Evolutionary conservation across 352 stramenopile genomes (phyloP).

Genomic region (Globisporangium canariense): DNA sequence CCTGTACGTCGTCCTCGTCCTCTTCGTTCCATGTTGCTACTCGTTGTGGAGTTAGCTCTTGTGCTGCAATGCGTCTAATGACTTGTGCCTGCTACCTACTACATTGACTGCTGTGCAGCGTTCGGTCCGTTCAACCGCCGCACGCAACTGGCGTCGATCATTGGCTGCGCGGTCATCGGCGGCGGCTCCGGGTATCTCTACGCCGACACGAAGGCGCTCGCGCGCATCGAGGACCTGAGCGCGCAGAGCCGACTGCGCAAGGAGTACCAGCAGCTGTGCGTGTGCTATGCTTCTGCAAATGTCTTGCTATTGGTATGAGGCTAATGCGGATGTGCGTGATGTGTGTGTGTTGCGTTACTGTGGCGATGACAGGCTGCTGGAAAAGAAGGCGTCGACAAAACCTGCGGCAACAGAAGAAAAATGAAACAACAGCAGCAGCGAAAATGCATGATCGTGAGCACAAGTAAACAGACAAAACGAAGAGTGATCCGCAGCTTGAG

Average conservation of each 20-base stretch:
- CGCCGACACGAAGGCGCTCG: conserved; percentile 67
- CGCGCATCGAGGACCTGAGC: conserved; percentile 72
- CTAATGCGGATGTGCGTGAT: neutral
- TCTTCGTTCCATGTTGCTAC: neutral
- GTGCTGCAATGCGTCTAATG: neutral
- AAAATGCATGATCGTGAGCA: no score
- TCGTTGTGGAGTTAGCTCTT: neutral
- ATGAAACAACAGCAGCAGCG: neutral
- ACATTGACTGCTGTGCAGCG: conserved; percentile 21
- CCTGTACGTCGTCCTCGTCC: conserved; percentile 31
- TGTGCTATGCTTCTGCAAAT: neutral
- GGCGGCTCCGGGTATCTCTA: conserved; percentile 60
- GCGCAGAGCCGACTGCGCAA: conserved; percentile 74
- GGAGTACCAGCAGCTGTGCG: conserved; percentile 77
- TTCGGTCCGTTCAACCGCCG: conserved; percentile 65
- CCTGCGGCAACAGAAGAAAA: neutral
- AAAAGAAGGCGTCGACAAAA: conserved; percentile 62
- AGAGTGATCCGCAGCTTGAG: no score
- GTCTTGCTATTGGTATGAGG: neutral
- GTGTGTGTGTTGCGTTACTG: neutral
- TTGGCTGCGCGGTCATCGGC: conserved; percentile 57
- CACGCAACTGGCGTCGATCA: conserved; percentile 57
- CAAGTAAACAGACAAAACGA: no score
- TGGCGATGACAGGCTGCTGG: conserved; percentile 34
- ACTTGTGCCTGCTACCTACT: neutral